Base-by-base conservation (phyloP, 2,329 filamentous ascomycete genomes). In the Paracorniculantispora psalliotae region DNA sequence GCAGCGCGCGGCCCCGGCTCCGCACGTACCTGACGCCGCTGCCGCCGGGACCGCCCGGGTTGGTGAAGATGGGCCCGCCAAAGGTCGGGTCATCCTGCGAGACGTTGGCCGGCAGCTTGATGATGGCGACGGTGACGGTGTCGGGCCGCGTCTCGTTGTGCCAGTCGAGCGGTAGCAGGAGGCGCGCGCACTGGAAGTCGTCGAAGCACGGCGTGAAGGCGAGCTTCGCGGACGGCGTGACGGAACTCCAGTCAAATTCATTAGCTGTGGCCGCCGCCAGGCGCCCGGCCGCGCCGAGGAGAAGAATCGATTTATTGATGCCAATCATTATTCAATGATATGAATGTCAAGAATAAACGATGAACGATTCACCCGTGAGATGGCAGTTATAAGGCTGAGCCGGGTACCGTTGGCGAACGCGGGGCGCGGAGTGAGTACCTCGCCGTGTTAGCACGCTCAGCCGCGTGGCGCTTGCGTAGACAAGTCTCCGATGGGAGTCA, bases 21-120 rank as follows among this genome's bases (percentile, higher is more conserved):
- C 71, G 63, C 12, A 72, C 26, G 12, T 71, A 63, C 0, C 37
- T 30, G 2, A 76, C 68, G 6, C 78, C 77, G 0, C 73, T 75
- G 21, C 66, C 72, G 37, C 77, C 75, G 0, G 77, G 77, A 0
- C 78, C 78, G 46, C 78, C 78, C 0, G 77, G 77, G 66, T 79
- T 79, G 44, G 66, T 63, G 64, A 80, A 68, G 48, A 79, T 67
- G 52, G 76, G 67, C 30, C 77, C 77, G 43, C 71, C 75, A 57
- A 74, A 79, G 25, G 67, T 61, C 2, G 72, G 68, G 58, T 77
- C 70, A 17, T 65, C 46, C 25, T 72, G 69, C 4, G 71, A 59
- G 2, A 79, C 77, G 2, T 59, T 60, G 30, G 77, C 76, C 0
- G 76, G 75, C 10, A 74, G 69, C 58, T 72, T 74, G 50, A 74